Evolutionary conservation across 768 basidiomycete species (phyloP), one percentile per base, ranked within the genome.

Genomic region (Tulasnella sp.): DNA sequence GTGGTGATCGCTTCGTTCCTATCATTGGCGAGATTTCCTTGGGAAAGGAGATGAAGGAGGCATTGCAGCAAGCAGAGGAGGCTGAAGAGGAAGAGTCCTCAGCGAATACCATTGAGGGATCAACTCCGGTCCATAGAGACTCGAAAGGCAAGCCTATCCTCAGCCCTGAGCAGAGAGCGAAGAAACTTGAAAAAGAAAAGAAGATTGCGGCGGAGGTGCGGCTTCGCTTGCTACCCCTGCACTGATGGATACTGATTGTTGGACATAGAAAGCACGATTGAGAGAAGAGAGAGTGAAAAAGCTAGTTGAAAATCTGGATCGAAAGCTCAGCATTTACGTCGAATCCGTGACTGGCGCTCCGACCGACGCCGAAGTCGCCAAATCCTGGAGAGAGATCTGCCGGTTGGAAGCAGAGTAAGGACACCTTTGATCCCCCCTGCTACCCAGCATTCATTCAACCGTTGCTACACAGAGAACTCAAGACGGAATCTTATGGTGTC

Each of bases 41-140:
- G 77, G 96, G 94, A 40, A 88, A 90, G 82, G 96, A 97, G 83
- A 96, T 97, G 96, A 97, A 97, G 87, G 89, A 92, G 2, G 96
- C 78, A 19, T 71, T 79, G 18, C 78, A 79, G 36, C 71, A 79
- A 40, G 78, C 78, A 34, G 78, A 97, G 83, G 95, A 96, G 83
- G 94, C 91, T 0, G 93, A 93, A 48, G 93, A 93, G 74, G 89
- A 88, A 12, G 79, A 79, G 10, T 68, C 74, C 14, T 56, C 79
- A 38, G n/a, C 62, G 72, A 82, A 48, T n/a, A 46, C 31, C 77
- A 68, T 74, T 71, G 52, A 79, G 80, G 76, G 78, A 79, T 44
- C 80, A 79, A 27, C 62, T 12, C 62, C 62, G 21, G 80, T 80
- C 18, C 76, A 81, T 21, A 71, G 79, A 42, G 77, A 58, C 46